Conservation (phyloP, 345 rosid species). For the Laguncularia racemosa region DNA sequence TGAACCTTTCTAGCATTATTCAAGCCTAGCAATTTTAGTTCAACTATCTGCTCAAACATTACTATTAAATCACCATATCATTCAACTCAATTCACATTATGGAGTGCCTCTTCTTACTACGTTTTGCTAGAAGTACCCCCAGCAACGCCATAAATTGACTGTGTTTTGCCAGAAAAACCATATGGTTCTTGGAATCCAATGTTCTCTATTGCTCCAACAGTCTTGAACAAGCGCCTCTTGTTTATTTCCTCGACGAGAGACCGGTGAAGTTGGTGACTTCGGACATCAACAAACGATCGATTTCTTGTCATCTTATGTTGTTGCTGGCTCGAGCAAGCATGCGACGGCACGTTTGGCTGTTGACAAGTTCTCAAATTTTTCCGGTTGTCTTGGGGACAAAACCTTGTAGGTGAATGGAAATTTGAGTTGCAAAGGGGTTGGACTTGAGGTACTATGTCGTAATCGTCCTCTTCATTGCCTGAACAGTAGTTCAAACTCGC, state of each 20-base stretch:
- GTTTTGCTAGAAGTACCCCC: slow-evolving; percentile 4
- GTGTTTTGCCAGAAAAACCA: slow-evolving; percentile 3
- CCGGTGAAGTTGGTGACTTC: slow-evolving; percentile 68
- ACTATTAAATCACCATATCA: background rate
- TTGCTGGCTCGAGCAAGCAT: background rate
- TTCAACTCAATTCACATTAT: background rate
- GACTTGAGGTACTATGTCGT: slow-evolving; percentile 13
- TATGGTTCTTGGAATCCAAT: slow-evolving; percentile 45
- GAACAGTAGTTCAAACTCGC: slow-evolving; percentile 33
- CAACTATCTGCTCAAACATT: too few species aligned
- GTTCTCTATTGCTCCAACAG: slow-evolving; percentile 53
- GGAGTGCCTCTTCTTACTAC: slow-evolving; percentile 8
- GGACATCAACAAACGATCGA: slow-evolving; percentile 49
- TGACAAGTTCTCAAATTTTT: background rate
- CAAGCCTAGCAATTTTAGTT: too few species aligned
- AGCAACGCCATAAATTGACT: background rate
- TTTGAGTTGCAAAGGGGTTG: slow-evolving; percentile 16
- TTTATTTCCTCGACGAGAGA: slow-evolving; percentile 67
- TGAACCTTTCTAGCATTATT: too few species aligned
- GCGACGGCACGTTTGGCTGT: background rate
- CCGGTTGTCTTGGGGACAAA: slow-evolving; percentile 27
- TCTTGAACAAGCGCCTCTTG: slow-evolving; percentile 59
- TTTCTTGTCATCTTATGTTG: slow-evolving; percentile 28
- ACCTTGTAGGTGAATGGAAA: slow-evolving; percentile 24
- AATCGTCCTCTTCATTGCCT: slow-evolving; percentile 29